These are phyloP conservation scores for Claviceps pazoutovae DNA, from an alignment of 2,329 filamentous ascomycete genomes.

Conservation along the genomic window DNA sequence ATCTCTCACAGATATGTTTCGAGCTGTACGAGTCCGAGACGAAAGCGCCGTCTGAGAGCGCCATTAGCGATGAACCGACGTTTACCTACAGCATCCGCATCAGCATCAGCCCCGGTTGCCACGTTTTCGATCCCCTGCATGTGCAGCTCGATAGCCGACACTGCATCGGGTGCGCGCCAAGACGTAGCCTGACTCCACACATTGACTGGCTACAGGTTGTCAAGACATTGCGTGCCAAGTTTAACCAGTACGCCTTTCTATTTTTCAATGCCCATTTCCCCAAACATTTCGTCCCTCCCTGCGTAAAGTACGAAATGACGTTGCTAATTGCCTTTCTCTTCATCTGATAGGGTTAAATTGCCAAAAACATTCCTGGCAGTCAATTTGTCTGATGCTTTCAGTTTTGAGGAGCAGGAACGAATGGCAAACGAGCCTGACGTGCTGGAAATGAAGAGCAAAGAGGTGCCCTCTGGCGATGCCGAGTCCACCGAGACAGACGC, in stretches of 20 bases:
- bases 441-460: constrained; percentile 33
- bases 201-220: constrained; percentile 95
- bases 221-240: constrained; percentile 85
- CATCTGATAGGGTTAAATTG: constrained; percentile 40
- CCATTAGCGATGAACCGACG: constrained; percentile 42
- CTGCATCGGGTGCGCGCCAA: constrained; percentile 87
- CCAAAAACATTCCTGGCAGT: constrained; percentile 53
- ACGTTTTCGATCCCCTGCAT: constrained; percentile 90
- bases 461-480: constrained; percentile 11
- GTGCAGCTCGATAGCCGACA: constrained; percentile 94
- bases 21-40: constrained; percentile 95
- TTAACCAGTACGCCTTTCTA: constrained; percentile 58
- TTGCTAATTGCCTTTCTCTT: background rate
- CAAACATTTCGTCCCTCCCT: background rate
- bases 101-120: constrained; percentile 87
- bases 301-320: background rate
- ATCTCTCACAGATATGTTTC: constrained; percentile 94
- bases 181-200: constrained; percentile 79
- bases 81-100: constrained; percentile 96
- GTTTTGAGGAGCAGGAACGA: constrained; percentile 42
- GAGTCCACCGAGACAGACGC: background rate
- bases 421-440: constrained; percentile 32
- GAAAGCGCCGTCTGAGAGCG: constrained; percentile 31
- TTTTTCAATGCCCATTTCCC: background rate
- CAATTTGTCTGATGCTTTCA: constrained; percentile 49